A percentile compares a stretch with the other conserved stretches of the same genome.
Evolutionary conservation across 768 basidiomycete species (phyloP).

Genomic region (Suillus bovinus): DNA sequence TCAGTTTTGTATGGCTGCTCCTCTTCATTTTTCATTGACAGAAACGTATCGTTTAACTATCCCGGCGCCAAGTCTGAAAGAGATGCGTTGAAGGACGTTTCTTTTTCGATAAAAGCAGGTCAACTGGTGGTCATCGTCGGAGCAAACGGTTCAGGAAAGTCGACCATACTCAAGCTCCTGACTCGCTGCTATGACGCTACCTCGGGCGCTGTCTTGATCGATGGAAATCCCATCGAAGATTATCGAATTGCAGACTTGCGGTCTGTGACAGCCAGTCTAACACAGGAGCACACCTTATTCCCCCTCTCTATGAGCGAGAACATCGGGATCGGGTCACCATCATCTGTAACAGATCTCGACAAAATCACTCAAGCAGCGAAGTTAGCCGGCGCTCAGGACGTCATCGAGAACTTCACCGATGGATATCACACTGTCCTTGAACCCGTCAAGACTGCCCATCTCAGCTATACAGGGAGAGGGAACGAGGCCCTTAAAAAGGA

Average conservation of each 20-base stretch:
- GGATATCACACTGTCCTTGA: slow-evolving; percentile 43
- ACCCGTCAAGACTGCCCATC: slow-evolving; percentile 28
- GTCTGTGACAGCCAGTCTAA: slow-evolving; percentile 40
- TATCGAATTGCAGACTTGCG: slow-evolving; percentile 37
- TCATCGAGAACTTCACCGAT: slow-evolving; percentile 37
- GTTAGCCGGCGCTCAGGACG: slow-evolving; percentile 41
- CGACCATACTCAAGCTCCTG: slow-evolving; percentile 42
- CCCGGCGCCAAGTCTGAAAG: slow-evolving; percentile 37
- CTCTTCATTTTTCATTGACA: slow-evolving; percentile 20
- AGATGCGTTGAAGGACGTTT: slow-evolving; percentile 26
- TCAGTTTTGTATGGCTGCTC: neutral
- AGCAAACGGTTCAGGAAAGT: slow-evolving; percentile 35
- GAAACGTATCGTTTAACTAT: slow-evolving; percentile 55
- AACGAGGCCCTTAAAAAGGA: slow-evolving; percentile 17
- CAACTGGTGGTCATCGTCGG: slow-evolving; percentile 38
- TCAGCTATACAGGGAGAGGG: slow-evolving; percentile 26
- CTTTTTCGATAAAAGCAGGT: slow-evolving; percentile 32
- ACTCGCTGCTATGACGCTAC: slow-evolving; percentile 33
- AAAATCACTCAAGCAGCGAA: slow-evolving; percentile 23
- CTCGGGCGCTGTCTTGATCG: slow-evolving; percentile 40
- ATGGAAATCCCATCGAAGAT: slow-evolving; percentile 35
- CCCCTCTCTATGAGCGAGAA: slow-evolving; percentile 43
- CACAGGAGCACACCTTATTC: slow-evolving; percentile 40
- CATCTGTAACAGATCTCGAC: slow-evolving; percentile 14
- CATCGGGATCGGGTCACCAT: slow-evolving; percentile 36